A percentile compares a stretch with the other conserved stretches of the same genome.
Evolutionary conservation across 148 eudicot genomes (phyloP).

Genomic region (Polygonum maritimum): DNA sequence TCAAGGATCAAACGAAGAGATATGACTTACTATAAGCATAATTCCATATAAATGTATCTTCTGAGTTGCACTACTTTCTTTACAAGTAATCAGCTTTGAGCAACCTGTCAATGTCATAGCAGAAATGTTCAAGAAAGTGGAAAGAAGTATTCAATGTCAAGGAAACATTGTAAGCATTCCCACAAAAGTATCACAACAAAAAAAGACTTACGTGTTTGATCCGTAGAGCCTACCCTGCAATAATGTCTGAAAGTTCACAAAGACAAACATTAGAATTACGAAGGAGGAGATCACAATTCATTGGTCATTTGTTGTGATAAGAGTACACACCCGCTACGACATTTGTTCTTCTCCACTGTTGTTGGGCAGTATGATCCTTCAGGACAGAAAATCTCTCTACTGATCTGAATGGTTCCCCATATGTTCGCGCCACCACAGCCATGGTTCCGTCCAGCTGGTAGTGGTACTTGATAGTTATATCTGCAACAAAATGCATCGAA

Average conservation of each 20-base stretch:
- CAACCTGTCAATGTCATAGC: conserved; percentile 44
- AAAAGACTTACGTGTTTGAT: conserved; percentile 50
- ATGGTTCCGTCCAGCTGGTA: conserved; percentile 56
- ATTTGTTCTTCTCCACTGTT: conserved; percentile 31
- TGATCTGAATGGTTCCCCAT: conserved; percentile 62
- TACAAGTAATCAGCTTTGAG: conserved; percentile 72
- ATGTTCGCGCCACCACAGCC: conserved; percentile 89
- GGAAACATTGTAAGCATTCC: neutral
- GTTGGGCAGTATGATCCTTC: conserved; percentile 86
- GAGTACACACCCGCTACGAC: conserved; percentile 49
- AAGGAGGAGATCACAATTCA: too few relatives aligned
- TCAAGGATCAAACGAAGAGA: neutral
- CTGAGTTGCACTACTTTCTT: conserved; percentile 45
- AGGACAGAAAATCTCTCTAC: conserved; percentile 63
- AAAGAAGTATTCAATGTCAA: neutral
- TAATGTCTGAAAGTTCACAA: conserved; percentile 54
- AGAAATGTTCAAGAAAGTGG: neutral
- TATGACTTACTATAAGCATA: conserved; percentile 67
- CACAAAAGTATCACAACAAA: neutral
- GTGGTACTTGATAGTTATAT: conserved; percentile 46
- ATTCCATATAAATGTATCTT: conserved; percentile 81
- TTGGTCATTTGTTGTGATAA: too few relatives aligned
- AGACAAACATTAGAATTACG: neutral
- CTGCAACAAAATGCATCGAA: conserved; percentile 28
- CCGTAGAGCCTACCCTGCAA: conserved; percentile 76